Conservation (phyloP, 1,284 basidiomycete genomes). For the Fomitopsis betulina region DNA sequence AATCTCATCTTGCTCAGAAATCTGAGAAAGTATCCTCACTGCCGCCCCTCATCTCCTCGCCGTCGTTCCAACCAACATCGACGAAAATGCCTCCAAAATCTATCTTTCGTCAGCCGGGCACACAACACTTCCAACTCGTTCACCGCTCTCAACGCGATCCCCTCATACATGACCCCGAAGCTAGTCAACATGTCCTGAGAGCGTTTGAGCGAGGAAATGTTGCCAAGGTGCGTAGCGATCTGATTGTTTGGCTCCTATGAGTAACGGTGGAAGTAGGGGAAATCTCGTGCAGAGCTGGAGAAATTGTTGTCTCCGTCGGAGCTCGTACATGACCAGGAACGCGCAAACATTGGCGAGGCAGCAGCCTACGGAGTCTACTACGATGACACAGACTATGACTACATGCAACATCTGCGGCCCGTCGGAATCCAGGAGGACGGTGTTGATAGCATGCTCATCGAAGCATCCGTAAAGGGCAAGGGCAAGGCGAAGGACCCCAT, state of each 20-base stretch:
- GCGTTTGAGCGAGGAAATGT: slow-evolving; percentile 70
- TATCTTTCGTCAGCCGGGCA: slow-evolving; percentile 84
- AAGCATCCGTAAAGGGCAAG: slow-evolving; percentile 52
- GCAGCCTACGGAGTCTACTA: slow-evolving; percentile 89
- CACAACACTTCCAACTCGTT: slow-evolving; percentile 94
- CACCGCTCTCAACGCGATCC: slow-evolving; percentile 97
- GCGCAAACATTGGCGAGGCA: slow-evolving; percentile 78
- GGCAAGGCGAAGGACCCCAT: slow-evolving; percentile 30
- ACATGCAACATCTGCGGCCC: slow-evolving; percentile 92
- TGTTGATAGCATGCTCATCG: slow-evolving; percentile 72
- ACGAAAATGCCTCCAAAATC: slow-evolving; percentile 66
- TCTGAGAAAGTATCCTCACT: neutral
- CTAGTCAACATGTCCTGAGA: slow-evolving; percentile 86
- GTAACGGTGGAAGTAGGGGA: slow-evolving; percentile 46
- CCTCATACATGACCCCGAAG: slow-evolving; percentile 90
- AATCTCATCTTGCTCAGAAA: slow-evolving; percentile 1
- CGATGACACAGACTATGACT: slow-evolving; percentile 98
- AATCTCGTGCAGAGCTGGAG: slow-evolving; percentile 75
- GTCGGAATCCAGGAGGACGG: slow-evolving; percentile 74
- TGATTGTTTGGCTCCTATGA: neutral
- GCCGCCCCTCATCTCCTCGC: neutral
- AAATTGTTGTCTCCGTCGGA: slow-evolving; percentile 53
- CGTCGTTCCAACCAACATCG: neutral
- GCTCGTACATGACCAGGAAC: slow-evolving; percentile 40
- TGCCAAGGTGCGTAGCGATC: slow-evolving; percentile 48